phyloP scores from a whole-genome alignment of 2,329 filamentous ascomycete species.

The Scedosporium apiospermum region DNA sequence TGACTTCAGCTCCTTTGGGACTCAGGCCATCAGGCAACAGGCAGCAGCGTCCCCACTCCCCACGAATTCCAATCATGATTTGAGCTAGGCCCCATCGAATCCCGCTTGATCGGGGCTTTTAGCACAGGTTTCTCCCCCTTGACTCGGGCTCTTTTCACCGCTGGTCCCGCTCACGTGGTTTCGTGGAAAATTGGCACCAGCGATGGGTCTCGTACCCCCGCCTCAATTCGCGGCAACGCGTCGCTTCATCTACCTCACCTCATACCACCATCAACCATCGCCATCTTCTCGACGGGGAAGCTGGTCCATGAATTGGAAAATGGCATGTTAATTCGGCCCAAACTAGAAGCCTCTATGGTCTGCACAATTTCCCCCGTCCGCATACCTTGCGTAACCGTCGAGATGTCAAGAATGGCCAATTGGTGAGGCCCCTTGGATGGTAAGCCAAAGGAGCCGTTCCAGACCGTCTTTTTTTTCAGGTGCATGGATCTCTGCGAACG shows the following conservation, averaged over 20 bases:
- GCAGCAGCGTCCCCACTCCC: slow-evolving; percentile 2
- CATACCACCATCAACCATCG: slow-evolving; percentile 22
- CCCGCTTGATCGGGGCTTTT: no score
- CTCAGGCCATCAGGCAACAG: background rate
- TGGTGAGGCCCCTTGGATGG: background rate
- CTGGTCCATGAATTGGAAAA: background rate
- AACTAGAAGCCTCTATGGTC: background rate
- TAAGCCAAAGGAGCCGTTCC: background rate
- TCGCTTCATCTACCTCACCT: slow-evolving; percentile 29
- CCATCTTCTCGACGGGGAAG: background rate
- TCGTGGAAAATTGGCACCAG: slow-evolving; percentile 20
- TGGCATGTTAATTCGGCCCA: background rate
- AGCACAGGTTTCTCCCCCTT: no score
- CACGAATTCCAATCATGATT: background rate
- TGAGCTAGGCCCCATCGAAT: no score
- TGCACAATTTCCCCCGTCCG: background rate
- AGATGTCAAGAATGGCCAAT: background rate
- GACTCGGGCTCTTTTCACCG: background rate
- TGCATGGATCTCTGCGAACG: background rate
- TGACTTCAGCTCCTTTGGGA: background rate
- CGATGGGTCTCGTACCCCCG: slow-evolving; percentile 16
- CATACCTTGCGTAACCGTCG: background rate
- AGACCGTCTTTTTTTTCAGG: background rate
- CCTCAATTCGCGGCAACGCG: slow-evolving; percentile 25
- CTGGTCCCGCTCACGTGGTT: slow-evolving; percentile 28